Percentiles rank a stretch among this genome's conserved stretches.
Conservation (phyloP, 495 filamentous ascomycete species). For the Pyronema domesticum region DNA sequence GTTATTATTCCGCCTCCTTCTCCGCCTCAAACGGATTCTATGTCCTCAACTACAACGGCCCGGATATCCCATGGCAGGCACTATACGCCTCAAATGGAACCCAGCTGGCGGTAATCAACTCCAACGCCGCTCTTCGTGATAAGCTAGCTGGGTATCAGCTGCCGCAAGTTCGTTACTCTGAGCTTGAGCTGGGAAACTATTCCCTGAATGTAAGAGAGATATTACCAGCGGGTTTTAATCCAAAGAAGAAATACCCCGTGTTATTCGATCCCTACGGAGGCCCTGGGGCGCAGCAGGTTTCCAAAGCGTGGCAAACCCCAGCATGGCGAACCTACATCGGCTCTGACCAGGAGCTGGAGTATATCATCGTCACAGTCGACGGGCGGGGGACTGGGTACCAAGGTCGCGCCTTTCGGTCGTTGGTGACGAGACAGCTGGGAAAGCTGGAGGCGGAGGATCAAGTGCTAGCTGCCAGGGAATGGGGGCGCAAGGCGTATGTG, state of each 20-base stretch:
- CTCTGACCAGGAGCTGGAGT: conserved; percentile 40
- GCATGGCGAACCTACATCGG: conserved; percentile 37
- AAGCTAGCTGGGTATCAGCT: conserved; percentile 33
- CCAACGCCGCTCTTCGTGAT: conserved; percentile 31
- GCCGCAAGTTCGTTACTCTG: conserved; percentile 33
- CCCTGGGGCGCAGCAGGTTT: conserved; percentile 34
- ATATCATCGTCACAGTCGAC: conserved; percentile 38
- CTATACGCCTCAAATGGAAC: conserved; percentile 33
- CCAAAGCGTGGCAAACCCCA: conserved; percentile 29
- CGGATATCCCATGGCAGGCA: conserved; percentile 38
- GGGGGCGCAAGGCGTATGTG: conserved; percentile 30
- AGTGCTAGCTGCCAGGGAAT: conserved; percentile 35
- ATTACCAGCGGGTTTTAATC: conserved; percentile 34
- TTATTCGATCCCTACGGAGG: conserved; percentile 40
- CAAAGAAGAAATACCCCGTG: conserved; percentile 37
- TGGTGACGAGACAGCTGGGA: conserved; percentile 33
- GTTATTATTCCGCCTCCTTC: conserved; percentile 37
- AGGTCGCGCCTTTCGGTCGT: conserved; percentile 33
- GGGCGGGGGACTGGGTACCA: conserved; percentile 39
- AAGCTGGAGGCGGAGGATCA: conserved; percentile 39
- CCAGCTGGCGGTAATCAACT: conserved; percentile 31
- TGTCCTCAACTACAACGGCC: conserved; percentile 38
- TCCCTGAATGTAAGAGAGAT: conserved; percentile 33
- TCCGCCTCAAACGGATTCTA: conserved; percentile 36
- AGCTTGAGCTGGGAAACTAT: conserved; percentile 31